phyloP scores from a whole-genome alignment of 1,284 basidiomycete species.

The Moesziomyces sp. region DNA sequence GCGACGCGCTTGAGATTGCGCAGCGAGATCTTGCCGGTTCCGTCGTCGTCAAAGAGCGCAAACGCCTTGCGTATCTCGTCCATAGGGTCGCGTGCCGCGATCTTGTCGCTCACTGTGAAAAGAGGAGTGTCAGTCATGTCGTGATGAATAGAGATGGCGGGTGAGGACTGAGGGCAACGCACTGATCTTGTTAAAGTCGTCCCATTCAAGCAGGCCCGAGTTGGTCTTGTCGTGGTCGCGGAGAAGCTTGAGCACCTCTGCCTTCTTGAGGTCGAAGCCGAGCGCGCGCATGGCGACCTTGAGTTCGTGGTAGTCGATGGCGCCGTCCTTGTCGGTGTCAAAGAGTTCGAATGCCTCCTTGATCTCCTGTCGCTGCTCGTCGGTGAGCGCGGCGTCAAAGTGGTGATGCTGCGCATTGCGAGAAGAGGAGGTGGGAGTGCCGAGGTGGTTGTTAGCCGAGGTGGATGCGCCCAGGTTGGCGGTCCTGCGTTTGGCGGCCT shows the following conservation, averaged over 20 bases:
- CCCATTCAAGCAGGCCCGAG: constrained; percentile 91
- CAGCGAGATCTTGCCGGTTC: constrained; percentile 91
- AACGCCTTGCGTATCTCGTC: constrained; percentile 96
- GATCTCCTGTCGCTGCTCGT: constrained; percentile 96
- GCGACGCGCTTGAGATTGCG: constrained; percentile 92
- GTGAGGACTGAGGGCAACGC: constrained; percentile 71
- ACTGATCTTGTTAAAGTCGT: constrained; percentile 95
- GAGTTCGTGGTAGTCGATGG: constrained; percentile 85
- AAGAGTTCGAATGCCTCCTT: constrained; percentile 99
- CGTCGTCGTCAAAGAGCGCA: constrained; percentile 94
- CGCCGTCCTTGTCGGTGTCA: constrained; percentile 98
- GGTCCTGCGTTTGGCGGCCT: constrained; percentile 36
- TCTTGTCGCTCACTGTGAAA: constrained; percentile 86
- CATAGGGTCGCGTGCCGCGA: constrained; percentile 91
- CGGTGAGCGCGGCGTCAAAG: constrained; percentile 73
- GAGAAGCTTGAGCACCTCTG: constrained; percentile 93
- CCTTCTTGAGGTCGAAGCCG: constrained; percentile 97
- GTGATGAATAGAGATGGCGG: not conserved
- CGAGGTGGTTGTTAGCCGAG: constrained; percentile 29
- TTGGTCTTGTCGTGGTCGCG: constrained; percentile 90
- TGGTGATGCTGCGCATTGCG: constrained; percentile 40
- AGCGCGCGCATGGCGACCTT: constrained; percentile 98
- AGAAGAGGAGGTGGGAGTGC: constrained; percentile 22
- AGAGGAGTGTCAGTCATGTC: not conserved
- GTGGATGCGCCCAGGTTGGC: constrained; percentile 33